A percentile compares a stretch with the other conserved stretches of the same genome.
Evolutionary conservation across 495 filamentous ascomycete genomes (phyloP).

Genomic region (Trichoderma orchidacearum): DNA sequence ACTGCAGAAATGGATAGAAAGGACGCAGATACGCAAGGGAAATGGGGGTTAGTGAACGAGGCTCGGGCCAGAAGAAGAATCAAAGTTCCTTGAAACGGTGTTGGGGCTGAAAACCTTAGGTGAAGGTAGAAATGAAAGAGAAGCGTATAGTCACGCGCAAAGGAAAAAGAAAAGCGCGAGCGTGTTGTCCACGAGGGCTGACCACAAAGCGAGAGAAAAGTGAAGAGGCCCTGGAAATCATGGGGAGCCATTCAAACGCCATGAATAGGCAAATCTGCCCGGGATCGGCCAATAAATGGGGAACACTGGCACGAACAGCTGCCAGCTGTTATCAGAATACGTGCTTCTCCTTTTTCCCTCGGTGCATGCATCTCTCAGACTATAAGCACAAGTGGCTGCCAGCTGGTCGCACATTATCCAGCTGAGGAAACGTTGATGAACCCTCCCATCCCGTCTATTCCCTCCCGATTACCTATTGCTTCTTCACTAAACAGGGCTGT

Average conservation of each 20-base stretch:
- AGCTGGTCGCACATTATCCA: not conserved
- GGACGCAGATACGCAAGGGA: too few relatives aligned
- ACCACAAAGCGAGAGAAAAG: not conserved
- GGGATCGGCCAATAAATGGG: not conserved
- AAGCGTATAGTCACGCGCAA: not conserved
- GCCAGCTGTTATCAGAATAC: not conserved
- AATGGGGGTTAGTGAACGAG: too few relatives aligned
- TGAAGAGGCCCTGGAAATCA: not conserved
- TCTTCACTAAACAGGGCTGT: not conserved
- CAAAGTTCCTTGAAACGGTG: not conserved
- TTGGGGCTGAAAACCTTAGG: not conserved
- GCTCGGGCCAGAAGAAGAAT: not conserved
- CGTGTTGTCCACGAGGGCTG: not conserved
- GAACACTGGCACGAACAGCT: not conserved
- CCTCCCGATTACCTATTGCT: not conserved
- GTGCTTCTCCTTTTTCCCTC: not conserved
- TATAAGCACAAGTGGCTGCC: not conserved
- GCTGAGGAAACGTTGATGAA: not conserved
- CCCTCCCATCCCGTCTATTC: not conserved
- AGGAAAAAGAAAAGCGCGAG: not conserved
- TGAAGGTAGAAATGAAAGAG: not conserved
- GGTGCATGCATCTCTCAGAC: not conserved
- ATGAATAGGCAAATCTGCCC: not conserved
- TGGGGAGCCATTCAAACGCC: not conserved
- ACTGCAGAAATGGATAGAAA: too few relatives aligned